Evolutionary conservation across 1,284 basidiomycete species (phyloP), one percentile per base, ranked within the genome.

Genomic region (Ustilago hordei): DNA sequence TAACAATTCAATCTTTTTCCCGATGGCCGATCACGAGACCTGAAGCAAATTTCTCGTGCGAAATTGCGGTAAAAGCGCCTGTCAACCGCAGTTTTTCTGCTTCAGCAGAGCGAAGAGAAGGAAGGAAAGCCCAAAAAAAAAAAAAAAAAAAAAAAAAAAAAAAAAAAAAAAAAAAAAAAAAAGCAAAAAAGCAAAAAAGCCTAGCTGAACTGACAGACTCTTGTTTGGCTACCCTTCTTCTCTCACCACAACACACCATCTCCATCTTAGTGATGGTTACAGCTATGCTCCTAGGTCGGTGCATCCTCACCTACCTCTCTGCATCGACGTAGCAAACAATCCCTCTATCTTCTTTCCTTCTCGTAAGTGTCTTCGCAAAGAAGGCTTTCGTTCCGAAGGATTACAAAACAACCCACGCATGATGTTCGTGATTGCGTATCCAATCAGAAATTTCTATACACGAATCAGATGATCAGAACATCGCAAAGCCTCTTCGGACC

Each of bases 391-490:
- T 45, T 34, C 50, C 15, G 39, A 68, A 77, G 69, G 74, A 77
- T 77, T 72, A 77, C 61, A 77, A 41, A 64, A 57, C 15, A 65
- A 41, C 60, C 59, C 52, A 64, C 66, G 74, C 74, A 69, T 77
- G 74, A 77, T 66, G 64, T 69, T 55, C 45, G 53, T 77, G 74
- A 77, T 72, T 77, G 74, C 74, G 69, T 64, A 59, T 41, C 48
- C 74, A 69, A 68, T 67, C 68, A 69, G 61, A 72, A 69, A 52
- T 62, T 70, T 70, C 67, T 70, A 77, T 77, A 77, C 69, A 71
- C 69, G 74, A 77, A 77, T 77, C 74, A 77, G 60, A 77, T 77
- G 74, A 77, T 60, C 60, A 67, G 58, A 62, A 56, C 36, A 32
- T 23, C 28, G 19, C 55, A 39, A 8, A 28, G 11, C 36, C 19